phyloP scores from a whole-genome alignment of 345 rosid genomes.

The Eucalyptus pumila region DNA sequence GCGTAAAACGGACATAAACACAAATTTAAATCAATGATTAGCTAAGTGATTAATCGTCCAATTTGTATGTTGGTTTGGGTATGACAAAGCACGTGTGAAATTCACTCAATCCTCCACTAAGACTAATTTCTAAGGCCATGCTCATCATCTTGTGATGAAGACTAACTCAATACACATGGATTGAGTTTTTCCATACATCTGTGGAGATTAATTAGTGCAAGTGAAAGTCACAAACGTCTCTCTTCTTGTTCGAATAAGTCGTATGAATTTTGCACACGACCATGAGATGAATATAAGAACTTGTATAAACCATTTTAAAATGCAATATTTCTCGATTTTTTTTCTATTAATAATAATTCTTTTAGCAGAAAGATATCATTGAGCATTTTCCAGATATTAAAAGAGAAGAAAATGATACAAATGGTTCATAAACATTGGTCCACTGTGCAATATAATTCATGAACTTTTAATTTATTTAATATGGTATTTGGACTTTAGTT shows the following conservation, averaged over 20 bases:
- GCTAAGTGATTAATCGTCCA: neutral
- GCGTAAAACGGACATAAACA: neutral
- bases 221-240: neutral
- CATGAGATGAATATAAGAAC: neutral
- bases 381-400: neutral
- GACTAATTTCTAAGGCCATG: neutral
- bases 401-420: neutral
- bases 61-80: neutral
- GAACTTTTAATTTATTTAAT: too few species aligned
- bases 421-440: too few species aligned
- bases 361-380: neutral
- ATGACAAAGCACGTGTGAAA: neutral
- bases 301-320: neutral
- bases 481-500: fast-evolving
- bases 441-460: fast-evolving
- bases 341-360: neutral
- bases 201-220: neutral
- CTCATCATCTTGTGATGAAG: neutral
- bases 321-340: neutral
- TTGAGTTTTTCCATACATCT: neutral
- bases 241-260: neutral
- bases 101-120: neutral
- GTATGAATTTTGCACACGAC: neutral
- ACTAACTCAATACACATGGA: neutral
- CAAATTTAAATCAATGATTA: neutral